Evolutionary conservation across 169 alveolate species (phyloP), one percentile per base, ranked within the genome.

Genomic region (Eimeria tenella): DNA sequence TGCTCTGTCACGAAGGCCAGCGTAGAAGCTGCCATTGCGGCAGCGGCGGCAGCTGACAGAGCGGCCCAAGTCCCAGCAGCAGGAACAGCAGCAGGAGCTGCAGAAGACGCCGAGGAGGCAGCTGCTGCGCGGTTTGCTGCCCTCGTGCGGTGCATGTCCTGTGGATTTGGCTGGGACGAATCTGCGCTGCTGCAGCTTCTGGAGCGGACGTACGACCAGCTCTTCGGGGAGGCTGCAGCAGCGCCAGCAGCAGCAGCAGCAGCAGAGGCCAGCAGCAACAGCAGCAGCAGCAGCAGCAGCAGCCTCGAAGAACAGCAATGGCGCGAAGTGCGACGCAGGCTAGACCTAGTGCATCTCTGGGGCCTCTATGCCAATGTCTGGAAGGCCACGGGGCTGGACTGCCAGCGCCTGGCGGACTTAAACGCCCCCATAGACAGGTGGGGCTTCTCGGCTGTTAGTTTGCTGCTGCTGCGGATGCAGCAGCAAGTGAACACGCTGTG

Each of bases 331-430:
- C 60, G 94, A 11, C 77, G 83, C 68, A 60, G 94, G 15, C 71
- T 31, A n/a, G 94, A 89, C 15, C 52, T 89, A n/a, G 82, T 74
- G 53, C 77, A 75, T 23, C 25, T 89, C 55, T 89, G 94, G 94
- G 94, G 94, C 58, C 74, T 74, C 63, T 89, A 89, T 68, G 53
- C 65, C 4, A 89, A 89, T 60, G 65, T 62, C 25, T 89, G 94
- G 94, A 89, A 89, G 70, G 81, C 94, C 6, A 23, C 56, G 52
- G 94, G 94, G 56, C 70, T 89, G 31, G 87, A 77, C 70, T 50
- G 77, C 65, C 94, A 58, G 53, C 63, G 83, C 19, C 73, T 74
- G 55, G 42, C 81, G 6, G 94, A 89, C 68, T 68, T 68, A 0
- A 15, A 73, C 23, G 70, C 89, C 4, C 56, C 82, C 52, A 82